Base-by-base conservation (phyloP, 352 stramenopile species). In the Saprolegnia parasitica region DNA sequence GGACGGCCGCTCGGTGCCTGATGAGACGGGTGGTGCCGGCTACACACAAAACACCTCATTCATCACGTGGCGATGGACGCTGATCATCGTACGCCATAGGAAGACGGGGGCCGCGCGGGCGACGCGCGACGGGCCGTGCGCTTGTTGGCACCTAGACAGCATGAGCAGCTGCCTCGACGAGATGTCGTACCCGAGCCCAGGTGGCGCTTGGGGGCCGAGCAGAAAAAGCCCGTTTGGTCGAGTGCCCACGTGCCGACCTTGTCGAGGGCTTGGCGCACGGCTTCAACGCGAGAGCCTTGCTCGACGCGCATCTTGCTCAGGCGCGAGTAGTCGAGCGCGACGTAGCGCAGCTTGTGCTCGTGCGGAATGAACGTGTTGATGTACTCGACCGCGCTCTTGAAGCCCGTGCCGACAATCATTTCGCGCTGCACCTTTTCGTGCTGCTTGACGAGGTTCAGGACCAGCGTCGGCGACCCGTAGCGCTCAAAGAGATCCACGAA, bases 371-470 rank as follows among this genome's bases (percentile, higher is more conserved):
- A 95, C 73, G 87, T 91, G 78, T 99, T 99, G n/a, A 99, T 86
- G 68, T 99, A 98, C 78, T 98, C 93, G 68, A 99, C 95, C 0
- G 96, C 95, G 71, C 98, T 96, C 71, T 97, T 89, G 73, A 98
- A 99, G 76, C 99, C 96, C 68, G 97, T 96, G 23, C 96, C 96
- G 18, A 99, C 95, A 45, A 99, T 97, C 26, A 98, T 94, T 77
- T 99, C 98, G 35, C 97, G 86, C 75, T 98, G 88, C 71, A 97
- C 92, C 72, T 98, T 98, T 75, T 99, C 97, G 20, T 89, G 86
- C 66, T 98, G 96, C 71, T 99, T 99, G 29, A 99, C 96, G 3
- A 99, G 78, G 74, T 99, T 98, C 3, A 99, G 81, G 32, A 98
- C 96, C 37, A 99, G 87, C 45, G 99, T 96, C 0, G 97, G 96